Conservation (phyloP, 768 basidiomycete species). For the Nevesoporus exiguus region DNA sequence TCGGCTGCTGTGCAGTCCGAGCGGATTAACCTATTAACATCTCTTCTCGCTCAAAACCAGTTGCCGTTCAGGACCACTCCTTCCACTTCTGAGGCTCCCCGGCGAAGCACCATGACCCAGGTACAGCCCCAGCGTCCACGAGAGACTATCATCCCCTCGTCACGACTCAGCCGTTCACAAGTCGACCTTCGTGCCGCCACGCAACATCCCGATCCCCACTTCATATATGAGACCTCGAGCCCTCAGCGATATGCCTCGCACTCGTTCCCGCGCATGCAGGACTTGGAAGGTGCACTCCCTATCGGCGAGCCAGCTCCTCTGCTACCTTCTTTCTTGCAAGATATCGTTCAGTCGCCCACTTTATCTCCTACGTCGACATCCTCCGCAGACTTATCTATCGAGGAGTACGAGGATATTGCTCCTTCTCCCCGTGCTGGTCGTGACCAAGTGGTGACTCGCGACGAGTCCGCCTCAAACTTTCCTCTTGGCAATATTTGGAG, state of each 20-base stretch:
- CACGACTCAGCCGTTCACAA: conserved; percentile 47
- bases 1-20: conserved; percentile 83
- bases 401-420: conserved; percentile 46
- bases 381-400: conserved; percentile 62
- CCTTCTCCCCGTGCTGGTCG: conserved; percentile 28
- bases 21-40: conserved; percentile 74
- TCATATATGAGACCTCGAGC: conserved; percentile 70
- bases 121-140: conserved; percentile 41
- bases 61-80: conserved; percentile 22
- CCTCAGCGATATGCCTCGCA: conserved; percentile 40
- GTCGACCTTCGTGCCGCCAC: conserved; percentile 38
- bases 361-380: conserved; percentile 62
- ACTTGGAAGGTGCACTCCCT: conserved; percentile 21
- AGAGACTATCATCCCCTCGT: conserved; percentile 36
- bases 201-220: conserved; percentile 43
- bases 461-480: conserved; percentile 29
- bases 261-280: conserved; percentile 33
- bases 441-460: conserved; percentile 25
- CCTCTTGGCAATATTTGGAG: conserved; percentile 62
- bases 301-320: conserved; percentile 45
- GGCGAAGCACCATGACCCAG: conserved; percentile 47
- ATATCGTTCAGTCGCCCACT: conserved; percentile 67
- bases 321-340: conserved; percentile 75
- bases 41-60: conserved; percentile 63
- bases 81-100: conserved; percentile 19